Conservation (phyloP, 371 early-diverging fungal genomes). For the Umbelopsis sp. region DNA sequence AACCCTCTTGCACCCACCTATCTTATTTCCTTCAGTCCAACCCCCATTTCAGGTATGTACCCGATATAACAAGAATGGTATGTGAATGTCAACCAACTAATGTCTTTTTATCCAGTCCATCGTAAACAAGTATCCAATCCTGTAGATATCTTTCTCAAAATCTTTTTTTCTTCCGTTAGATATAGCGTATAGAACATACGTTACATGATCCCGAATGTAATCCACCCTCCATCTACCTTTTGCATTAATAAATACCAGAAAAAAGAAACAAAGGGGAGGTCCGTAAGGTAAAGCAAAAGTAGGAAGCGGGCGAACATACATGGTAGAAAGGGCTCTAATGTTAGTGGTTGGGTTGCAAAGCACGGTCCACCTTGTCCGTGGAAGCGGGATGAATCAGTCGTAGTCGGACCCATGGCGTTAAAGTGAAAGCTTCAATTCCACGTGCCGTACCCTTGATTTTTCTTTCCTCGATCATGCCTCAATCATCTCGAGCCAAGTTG, state of each 20-base stretch:
- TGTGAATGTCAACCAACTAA: too few species aligned
- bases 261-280: too few species aligned
- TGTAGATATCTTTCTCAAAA: slow-evolving; percentile 5
- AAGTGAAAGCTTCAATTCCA: not conserved
- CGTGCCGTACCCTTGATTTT: not conserved
- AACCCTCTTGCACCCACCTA: not conserved
- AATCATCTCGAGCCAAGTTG: not conserved
- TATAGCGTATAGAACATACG: not conserved
- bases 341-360: too few species aligned
- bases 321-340: too few species aligned
- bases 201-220: slow-evolving; percentile 5
- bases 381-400: not conserved
- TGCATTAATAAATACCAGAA: too few species aligned
- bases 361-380: not conserved
- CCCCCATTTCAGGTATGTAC: not conserved
- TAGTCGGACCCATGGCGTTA: not conserved
- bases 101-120: not conserved
- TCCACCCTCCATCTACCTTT: not conserved
- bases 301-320: too few species aligned
- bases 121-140: not conserved
- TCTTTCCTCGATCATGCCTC: not conserved
- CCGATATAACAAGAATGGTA: not conserved
- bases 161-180: not conserved
- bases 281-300: too few species aligned
- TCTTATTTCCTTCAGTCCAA: not conserved